Evolutionary conservation across 2,329 filamentous ascomycete genomes (phyloP).

Genomic region (Sporothrix schenckii): DNA sequence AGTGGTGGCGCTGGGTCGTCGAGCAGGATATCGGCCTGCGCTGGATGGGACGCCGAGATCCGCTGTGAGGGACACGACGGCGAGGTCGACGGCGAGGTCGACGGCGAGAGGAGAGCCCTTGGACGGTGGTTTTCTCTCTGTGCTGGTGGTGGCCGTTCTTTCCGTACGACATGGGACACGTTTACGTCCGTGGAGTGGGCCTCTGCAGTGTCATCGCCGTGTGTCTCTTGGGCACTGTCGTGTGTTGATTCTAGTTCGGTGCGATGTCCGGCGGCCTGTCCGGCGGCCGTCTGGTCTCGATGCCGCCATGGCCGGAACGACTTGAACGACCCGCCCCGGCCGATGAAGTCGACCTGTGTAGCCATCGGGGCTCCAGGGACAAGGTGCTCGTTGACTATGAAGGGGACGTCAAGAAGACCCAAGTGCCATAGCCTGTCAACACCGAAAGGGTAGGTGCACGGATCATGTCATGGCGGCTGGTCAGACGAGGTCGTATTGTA

Average conservation of each 20-base stretch:
- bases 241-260: background rate
- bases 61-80: background rate
- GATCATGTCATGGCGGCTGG: conserved; percentile 14
- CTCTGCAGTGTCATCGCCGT: background rate
- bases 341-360: conserved; percentile 39
- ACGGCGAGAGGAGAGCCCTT: background rate
- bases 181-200: background rate
- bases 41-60: background rate
- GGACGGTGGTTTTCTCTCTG: conserved; percentile 5
- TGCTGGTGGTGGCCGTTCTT: background rate
- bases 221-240: background rate
- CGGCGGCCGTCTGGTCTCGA: background rate
- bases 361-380: conserved; percentile 36
- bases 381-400: too few relatives aligned
- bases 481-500: too few relatives aligned
- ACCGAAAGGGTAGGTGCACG: background rate
- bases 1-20: background rate
- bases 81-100: background rate
- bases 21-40: background rate
- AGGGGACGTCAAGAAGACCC: background rate
- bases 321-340: conserved; percentile 35
- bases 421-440: background rate
- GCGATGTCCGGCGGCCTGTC: background rate
- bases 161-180: background rate
- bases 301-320: conserved; percentile 40